A percentile compares a stretch with the other conserved stretches of the same genome.
Conservation (phyloP, 2,329 filamentous ascomycete species). For the Colletotrichum endophyticum region DNA sequence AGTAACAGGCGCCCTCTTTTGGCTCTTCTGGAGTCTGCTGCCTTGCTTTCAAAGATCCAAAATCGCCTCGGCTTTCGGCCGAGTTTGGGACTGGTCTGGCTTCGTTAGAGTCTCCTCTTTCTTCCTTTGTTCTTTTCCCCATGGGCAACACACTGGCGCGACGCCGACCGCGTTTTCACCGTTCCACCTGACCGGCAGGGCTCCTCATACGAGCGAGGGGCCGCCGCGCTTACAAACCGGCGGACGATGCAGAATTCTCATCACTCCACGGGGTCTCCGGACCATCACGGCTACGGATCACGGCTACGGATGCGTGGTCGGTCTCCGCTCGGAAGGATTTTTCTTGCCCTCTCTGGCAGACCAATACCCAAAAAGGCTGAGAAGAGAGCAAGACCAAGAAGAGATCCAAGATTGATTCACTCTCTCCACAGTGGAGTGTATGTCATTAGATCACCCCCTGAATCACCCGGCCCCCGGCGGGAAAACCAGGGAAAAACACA, state of each 20-base stretch:
- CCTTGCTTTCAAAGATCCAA: neutral
- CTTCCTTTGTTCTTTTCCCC: conserved; percentile 18
- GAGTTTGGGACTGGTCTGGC: conserved; percentile 9
- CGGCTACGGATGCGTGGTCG: neutral
- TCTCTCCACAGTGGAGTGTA: conserved; percentile 12
- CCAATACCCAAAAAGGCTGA: neutral
- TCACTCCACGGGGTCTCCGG: conserved; percentile 13
- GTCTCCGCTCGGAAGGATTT: conserved; percentile 7
- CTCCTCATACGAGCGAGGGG: neutral
- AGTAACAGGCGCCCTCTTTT: neutral
- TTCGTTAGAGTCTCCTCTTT: conserved; percentile 4
- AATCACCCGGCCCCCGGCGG: neutral
- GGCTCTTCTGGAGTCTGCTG: neutral
- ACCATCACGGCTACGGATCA: neutral
- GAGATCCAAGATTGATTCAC: neutral
- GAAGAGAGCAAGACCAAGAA: neutral
- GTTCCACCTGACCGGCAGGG: neutral
- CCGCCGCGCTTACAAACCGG: neutral
- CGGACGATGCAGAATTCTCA: neutral
- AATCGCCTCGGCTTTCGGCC: conserved; percentile 8
- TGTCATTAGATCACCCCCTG: conserved; percentile 1
- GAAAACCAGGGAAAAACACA: neutral
- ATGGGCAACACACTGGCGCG: conserved; percentile 10
- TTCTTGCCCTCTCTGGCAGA: neutral
- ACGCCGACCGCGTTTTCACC: conserved; percentile 14